Base-by-base conservation (phyloP, 179 eudicot species). In the Heliamphora ciliata region DNA sequence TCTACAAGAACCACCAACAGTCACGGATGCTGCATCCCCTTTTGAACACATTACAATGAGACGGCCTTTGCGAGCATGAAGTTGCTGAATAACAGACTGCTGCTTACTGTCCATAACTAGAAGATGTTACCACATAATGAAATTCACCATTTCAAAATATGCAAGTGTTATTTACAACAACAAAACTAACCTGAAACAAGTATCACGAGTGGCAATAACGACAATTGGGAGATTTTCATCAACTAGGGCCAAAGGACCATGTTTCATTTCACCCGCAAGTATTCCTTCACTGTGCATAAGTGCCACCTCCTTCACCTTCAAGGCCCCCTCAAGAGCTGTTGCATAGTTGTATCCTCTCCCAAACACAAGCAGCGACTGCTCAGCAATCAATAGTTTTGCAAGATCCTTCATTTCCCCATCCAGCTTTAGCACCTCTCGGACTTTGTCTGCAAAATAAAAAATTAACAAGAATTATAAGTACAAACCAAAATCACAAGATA, bases 221-320 rank as follows among this genome's bases (percentile, higher is more conserved):
- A 97, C 81, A 76, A 97, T 97, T 47, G 98, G 98, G 72, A 97
- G 97, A 82, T 83, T 92, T 86, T 97, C 95, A 74, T 97, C 87
- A 8, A 97, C 99, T 79, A 94, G 88, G 44, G 98, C 98, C 77
- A 97, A 82, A 14, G 99, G 99, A 68, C 97, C 98, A 81, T 97
- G 98, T 82, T 94, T 97, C 99, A 97, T 97, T 88, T 97, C 99
- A 56, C 98, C 98, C 31, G 99, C 99, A 85, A 96, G 99, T 84
- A 96, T 94, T 83, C 98, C 97, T 87, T 96, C 99, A 84, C 99
- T 94, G 85, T 96, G 99, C 98, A 96, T 96, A 58, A 96, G 90
- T 63, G 99, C 87, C 51, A 94, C 99, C 84, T 96, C 97, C 85
- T 96, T 96, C 60, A 96, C 98, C 89, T 96, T 94, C 85, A 94